Base-by-base conservation (phyloP, 179 eudicot genomes). In the Sideroxylon spinosum region DNA sequence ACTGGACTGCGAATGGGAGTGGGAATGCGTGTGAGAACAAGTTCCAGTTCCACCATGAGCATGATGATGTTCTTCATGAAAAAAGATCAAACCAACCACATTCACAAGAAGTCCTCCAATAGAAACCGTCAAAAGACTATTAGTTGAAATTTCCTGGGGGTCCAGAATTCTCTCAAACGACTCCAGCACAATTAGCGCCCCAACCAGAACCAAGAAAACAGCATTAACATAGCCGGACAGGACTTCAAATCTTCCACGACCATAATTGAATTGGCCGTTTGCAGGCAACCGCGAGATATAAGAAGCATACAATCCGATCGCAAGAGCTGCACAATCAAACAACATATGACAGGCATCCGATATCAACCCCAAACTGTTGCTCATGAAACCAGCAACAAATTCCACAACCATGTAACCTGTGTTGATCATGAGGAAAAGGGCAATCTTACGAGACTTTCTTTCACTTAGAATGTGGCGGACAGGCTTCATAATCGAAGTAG, bases 301-400 rank as follows among this genome's bases (percentile, higher is more conserved):
- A 22, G 98, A 93, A 61, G 99, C 98, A 87, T 95, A 95, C 61
- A 95, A 86, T 73, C 99, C 99, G 80, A 95, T 93, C 7, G 95
- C 99, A 49, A 95, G 85, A 77, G 99, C 99, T 80, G 95, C 95
- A 86, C 99, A 95, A 87, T 95, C 99, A 78, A 95, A 95, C 82
- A 95, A 71, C 99, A 95, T 95, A 85, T 95, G 99, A 78, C 99
- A 95, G 7, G 99, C 99, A 84, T 95, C 99, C 44, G 99, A 91
- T 83, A 95, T 93, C 87, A 95, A 82, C 57, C 99, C 99, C 76
- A 95, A 97, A 85, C 99, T 95, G 72, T 95, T 95, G 82, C 95
- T 93, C 99, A 95, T 93, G 79, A 95, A 95, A 67, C 99, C 99
- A 57, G 87, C 99, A 32, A 86, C 91, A 81, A 95, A 95, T 81